Percentiles rank a stretch among this genome's conserved stretches.
phyloP scores from a whole-genome alignment of 345 rosid genomes.

The Boechera divaricarpa region DNA sequence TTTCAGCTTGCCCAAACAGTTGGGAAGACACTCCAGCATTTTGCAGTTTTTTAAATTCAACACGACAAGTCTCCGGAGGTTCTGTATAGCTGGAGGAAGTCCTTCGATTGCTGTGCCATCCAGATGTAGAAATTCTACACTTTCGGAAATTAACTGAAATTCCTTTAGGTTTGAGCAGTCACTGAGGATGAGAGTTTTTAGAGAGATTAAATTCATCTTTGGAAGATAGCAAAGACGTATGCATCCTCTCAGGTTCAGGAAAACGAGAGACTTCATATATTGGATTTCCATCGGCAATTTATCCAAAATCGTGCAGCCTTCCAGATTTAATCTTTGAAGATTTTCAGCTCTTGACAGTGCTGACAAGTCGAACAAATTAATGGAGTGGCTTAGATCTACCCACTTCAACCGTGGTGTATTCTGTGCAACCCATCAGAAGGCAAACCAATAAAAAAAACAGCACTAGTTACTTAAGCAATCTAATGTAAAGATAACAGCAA shows the following conservation, averaged over 20 bases:
- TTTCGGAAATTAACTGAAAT: background rate
- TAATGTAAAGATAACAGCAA: background rate
- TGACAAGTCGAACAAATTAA: background rate
- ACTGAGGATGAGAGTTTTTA: background rate
- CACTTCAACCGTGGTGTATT: slow-evolving; percentile 8
- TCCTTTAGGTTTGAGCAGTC: background rate
- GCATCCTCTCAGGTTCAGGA: background rate
- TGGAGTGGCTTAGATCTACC: background rate
- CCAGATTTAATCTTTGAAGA: background rate
- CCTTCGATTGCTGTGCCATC: background rate
- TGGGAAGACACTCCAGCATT: background rate
- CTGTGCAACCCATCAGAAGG: background rate
- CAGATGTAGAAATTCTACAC: background rate
- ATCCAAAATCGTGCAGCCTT: background rate
- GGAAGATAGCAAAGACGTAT: background rate
- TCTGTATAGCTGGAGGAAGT: background rate
- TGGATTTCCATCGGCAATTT: background rate
- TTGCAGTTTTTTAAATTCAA: background rate
- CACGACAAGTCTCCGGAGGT: background rate
- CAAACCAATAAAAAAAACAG: background rate
- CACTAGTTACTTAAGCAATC: background rate
- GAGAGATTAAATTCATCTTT: background rate
- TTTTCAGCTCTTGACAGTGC: background rate
- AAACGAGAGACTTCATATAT: background rate
- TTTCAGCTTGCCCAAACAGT: background rate